Conservation (phyloP, 148 eudicot species). For the Camellia granthamiana region DNA sequence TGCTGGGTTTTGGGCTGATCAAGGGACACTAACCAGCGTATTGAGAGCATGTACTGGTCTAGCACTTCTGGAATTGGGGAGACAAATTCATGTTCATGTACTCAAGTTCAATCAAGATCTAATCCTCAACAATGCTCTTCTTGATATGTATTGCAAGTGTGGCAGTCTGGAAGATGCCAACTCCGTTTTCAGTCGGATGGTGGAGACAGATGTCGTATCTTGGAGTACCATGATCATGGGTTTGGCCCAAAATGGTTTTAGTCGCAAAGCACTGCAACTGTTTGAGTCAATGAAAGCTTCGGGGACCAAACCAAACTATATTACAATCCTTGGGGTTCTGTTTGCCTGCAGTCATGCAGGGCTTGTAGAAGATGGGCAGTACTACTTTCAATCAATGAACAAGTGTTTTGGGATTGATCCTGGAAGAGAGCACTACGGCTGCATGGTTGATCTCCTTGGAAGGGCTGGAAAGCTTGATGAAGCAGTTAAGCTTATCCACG, state of each 20-base stretch:
- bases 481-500: slow-evolving; percentile 15
- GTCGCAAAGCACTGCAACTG: not conserved
- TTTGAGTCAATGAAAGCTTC: slow-evolving; percentile 6
- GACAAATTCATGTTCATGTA: slow-evolving; percentile 14
- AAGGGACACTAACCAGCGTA: slow-evolving; percentile 1
- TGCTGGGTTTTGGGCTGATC: slow-evolving; percentile 10
- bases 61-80: slow-evolving; percentile 15
- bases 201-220: slow-evolving; percentile 14
- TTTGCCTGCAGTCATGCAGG: slow-evolving; percentile 17
- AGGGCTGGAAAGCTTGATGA: slow-evolving; percentile 16
- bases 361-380: slow-evolving; percentile 9
- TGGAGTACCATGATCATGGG: slow-evolving; percentile 20
- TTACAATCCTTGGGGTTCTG: slow-evolving; percentile 14
- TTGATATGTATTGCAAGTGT: slow-evolving; percentile 19
- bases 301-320: slow-evolving; percentile 12
- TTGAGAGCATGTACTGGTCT: slow-evolving; percentile 6
- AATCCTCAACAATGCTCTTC: slow-evolving; percentile 15
- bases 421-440: slow-evolving; percentile 14
- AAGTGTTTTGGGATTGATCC: slow-evolving; percentile 8
- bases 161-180: slow-evolving; percentile 13
- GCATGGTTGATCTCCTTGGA: slow-evolving; percentile 20
- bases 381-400: slow-evolving; percentile 14
- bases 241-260: slow-evolving; percentile 14
- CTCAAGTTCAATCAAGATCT: slow-evolving; percentile 14
- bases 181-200: slow-evolving; percentile 8